These are phyloP conservation scores for Penicillium sp. DNA, from an alignment of 2,329 filamentous ascomycete species.

Conservation along the genomic window DNA sequence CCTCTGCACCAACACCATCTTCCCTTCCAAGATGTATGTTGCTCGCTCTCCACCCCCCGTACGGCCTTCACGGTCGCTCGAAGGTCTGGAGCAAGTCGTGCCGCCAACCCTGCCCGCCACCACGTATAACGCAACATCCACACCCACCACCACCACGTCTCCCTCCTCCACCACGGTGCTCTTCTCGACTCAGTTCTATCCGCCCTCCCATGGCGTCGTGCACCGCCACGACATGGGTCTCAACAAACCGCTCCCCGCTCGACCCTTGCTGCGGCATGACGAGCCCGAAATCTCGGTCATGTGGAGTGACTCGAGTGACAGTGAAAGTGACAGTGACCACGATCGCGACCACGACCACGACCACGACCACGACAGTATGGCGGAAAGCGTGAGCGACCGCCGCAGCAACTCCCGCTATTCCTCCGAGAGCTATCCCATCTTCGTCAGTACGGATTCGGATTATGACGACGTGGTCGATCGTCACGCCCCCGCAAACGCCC, in stretches of 20 bases:
- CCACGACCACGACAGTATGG: conserved; percentile 11
- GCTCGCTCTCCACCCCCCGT: conserved; percentile 28
- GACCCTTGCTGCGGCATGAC: conserved; percentile 21
- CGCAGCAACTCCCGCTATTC: conserved; percentile 21
- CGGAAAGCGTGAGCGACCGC: conserved; percentile 13
- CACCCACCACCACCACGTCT: neutral
- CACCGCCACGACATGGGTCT: conserved; percentile 19
- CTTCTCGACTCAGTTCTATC: neutral
- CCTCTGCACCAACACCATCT: conserved; percentile 10
- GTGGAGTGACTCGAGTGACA: conserved; percentile 27
- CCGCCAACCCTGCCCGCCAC: conserved; percentile 18
- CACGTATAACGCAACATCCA: neutral
- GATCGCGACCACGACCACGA: conserved; percentile 20
- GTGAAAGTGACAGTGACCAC: conserved; percentile 20
- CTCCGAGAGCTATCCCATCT: conserved; percentile 28
- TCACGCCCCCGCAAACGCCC: conserved; percentile 13
- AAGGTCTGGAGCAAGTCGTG: conserved; percentile 34
- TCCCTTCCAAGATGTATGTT: conserved; percentile 14
- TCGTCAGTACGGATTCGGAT: conserved; percentile 26
- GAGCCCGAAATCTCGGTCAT: conserved; percentile 16
- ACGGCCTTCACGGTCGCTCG: conserved; percentile 30
- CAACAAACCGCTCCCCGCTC: conserved; percentile 29
- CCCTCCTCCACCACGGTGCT: neutral
- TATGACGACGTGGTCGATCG: conserved; percentile 23
- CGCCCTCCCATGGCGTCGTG: conserved; percentile 1